phyloP scores from a whole-genome alignment of 2,329 filamentous ascomycete genomes.

The Aspergillus melleus region DNA sequence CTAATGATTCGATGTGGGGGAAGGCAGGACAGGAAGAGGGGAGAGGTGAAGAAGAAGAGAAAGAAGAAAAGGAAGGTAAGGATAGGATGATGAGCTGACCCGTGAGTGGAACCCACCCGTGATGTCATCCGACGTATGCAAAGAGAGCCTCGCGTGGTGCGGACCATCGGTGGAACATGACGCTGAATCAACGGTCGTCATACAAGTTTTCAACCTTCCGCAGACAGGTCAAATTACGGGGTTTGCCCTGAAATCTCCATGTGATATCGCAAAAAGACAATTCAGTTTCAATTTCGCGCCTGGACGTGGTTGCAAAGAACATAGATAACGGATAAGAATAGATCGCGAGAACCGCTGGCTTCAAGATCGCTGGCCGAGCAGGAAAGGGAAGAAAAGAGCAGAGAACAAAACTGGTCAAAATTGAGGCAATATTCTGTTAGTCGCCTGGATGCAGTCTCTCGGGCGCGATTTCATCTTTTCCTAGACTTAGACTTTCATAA shows the following conservation, averaged over 20 bases:
- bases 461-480: conserved; percentile 31
- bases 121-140: background rate
- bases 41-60: background rate
- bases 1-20: background rate
- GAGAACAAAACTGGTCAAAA: background rate
- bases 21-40: background rate
- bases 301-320: background rate
- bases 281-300: background rate
- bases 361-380: background rate
- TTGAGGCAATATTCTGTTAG: background rate
- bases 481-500: conserved; percentile 40
- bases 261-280: background rate
- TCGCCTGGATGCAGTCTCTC: conserved; percentile 16
- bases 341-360: background rate
- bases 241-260: background rate
- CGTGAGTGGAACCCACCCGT: background rate
- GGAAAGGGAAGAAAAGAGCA: background rate
- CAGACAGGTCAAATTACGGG: background rate
- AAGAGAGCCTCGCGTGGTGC: no score
- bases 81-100: no score
- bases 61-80: background rate
- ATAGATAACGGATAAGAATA: no score
- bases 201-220: background rate
- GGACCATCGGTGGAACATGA: background rate
- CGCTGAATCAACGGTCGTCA: background rate